Evolutionary conservation across 805 yeast species (phyloP).

Genomic region (Ogataea dorogensis): DNA sequence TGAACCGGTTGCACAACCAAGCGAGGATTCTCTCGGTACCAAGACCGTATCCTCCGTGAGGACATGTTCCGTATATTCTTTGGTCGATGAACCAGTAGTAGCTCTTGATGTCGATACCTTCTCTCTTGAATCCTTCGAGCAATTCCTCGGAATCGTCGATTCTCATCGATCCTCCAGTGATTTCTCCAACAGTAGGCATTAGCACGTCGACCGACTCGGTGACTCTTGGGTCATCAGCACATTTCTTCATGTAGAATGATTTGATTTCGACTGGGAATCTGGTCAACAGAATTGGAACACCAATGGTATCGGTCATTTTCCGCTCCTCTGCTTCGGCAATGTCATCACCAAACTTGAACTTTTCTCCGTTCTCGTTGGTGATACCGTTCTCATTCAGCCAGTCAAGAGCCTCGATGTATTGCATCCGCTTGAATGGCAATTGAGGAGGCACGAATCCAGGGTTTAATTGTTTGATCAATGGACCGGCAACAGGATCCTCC

Average conservation of each 20-base stretch:
- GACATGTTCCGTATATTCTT: constrained; percentile 95
- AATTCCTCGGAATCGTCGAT: constrained; percentile 78
- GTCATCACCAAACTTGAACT: constrained; percentile 96
- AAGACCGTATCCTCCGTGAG: constrained; percentile 98
- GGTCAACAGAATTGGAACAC: constrained; percentile 86
- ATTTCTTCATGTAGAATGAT: constrained; percentile 96
- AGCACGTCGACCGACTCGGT: constrained; percentile 98
- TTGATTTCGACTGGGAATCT: constrained; percentile 97
- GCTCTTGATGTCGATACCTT: constrained; percentile 73
- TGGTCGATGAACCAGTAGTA: constrained; percentile 97
- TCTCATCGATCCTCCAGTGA: constrained; percentile 99
- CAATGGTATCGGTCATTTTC: constrained; percentile 93
- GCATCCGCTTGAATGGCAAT: constrained; percentile 87
- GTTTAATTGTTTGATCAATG: constrained; percentile 85
- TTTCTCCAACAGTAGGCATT: constrained; percentile 99
- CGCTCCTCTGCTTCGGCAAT: constrained; percentile 99
- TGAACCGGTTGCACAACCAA: constrained; percentile 96
- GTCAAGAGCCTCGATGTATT: constrained; percentile 84
- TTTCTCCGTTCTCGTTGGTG: constrained; percentile 90
- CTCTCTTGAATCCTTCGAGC: constrained; percentile 89
- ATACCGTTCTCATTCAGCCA: constrained; percentile 97
- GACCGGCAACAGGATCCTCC: constrained; percentile 91
- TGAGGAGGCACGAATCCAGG: constrained; percentile 83
- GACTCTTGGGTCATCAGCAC: constrained; percentile 86
- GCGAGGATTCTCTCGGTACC: constrained; percentile 98